Conservation (phyloP, 768 basidiomycete genomes). For the Rhizopogon roseolus region DNA sequence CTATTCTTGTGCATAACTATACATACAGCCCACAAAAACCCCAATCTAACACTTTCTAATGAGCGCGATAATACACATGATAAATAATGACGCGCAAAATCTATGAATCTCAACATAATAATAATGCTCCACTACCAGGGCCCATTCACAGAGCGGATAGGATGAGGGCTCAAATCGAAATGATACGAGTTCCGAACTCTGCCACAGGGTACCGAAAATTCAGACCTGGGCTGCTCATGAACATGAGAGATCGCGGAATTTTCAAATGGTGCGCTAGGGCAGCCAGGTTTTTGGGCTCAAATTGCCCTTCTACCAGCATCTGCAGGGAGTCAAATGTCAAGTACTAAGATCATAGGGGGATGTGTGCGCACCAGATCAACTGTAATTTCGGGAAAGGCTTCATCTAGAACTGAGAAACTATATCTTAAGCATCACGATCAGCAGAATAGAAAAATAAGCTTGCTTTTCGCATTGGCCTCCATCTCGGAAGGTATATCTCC, state of each 20-base stretch:
- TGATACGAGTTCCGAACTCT: conserved; percentile 50
- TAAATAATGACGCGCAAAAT: no score
- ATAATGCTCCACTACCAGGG: no score
- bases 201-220: conserved; percentile 36
- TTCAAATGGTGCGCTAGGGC: conserved; percentile 44
- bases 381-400: conserved; percentile 62
- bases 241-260: conserved; percentile 54
- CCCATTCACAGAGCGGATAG: no score
- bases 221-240: conserved; percentile 56
- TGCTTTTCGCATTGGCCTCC: conserved; percentile 67
- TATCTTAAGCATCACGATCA: not conserved
- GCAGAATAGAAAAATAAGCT: not conserved
- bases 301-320: conserved; percentile 41
- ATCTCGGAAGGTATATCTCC: conserved; percentile 62
- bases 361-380: conserved; percentile 41
- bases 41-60: no score
- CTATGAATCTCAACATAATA: no score
- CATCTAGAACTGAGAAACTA: conserved; percentile 41
- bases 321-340: conserved; percentile 12
- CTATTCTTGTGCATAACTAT: no score
- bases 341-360: not conserved
- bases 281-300: conserved; percentile 42
- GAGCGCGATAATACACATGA: no score
- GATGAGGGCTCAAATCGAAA: conserved; percentile 26
- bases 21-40: no score